Evolutionary conservation across 192 early-diverging fungal species (phyloP).

Genomic region (Jimgerdemannia lactiflua): DNA sequence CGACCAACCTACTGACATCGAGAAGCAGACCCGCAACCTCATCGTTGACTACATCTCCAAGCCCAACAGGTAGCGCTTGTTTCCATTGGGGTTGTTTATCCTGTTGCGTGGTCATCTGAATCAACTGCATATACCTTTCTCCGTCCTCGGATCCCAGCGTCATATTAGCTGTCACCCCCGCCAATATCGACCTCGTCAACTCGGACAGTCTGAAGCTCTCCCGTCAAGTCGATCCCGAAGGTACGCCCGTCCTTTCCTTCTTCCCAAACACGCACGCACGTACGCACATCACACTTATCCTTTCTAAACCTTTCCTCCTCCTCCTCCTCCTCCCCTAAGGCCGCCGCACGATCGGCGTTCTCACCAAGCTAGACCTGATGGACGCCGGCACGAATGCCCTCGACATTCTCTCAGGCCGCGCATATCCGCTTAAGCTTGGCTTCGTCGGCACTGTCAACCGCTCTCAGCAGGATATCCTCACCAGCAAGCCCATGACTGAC

Average conservation of each 20-base stretch:
- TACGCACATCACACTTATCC: neutral
- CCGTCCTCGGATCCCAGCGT: conserved; percentile 42
- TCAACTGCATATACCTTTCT: neutral
- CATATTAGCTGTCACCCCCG: conserved; percentile 79
- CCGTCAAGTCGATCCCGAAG: conserved; percentile 81
- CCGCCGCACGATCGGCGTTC: conserved; percentile 70
- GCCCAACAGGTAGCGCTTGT: conserved; percentile 58
- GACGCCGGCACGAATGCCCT: conserved; percentile 81
- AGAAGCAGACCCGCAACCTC: conserved; percentile 73
- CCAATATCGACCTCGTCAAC: conserved; percentile 79
- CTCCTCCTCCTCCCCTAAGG: conserved; percentile 13
- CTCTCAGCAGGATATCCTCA: conserved; percentile 76
- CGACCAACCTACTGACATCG: conserved; percentile 82
- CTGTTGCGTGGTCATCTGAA: no score
- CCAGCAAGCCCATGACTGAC: conserved; percentile 69
- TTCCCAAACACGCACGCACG: neutral
- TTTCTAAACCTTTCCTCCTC: neutral
- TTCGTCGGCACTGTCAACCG: conserved; percentile 84
- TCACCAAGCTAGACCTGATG: conserved; percentile 87
- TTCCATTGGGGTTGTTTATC: neutral
- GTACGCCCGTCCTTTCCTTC: conserved; percentile 23
- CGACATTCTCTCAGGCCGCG: conserved; percentile 73
- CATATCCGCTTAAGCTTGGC: conserved; percentile 74
- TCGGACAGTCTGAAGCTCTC: conserved; percentile 84
- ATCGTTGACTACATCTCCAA: conserved; percentile 78